phyloP scores from a whole-genome alignment of 106 monocot species.

The Posidonia australis region DNA sequence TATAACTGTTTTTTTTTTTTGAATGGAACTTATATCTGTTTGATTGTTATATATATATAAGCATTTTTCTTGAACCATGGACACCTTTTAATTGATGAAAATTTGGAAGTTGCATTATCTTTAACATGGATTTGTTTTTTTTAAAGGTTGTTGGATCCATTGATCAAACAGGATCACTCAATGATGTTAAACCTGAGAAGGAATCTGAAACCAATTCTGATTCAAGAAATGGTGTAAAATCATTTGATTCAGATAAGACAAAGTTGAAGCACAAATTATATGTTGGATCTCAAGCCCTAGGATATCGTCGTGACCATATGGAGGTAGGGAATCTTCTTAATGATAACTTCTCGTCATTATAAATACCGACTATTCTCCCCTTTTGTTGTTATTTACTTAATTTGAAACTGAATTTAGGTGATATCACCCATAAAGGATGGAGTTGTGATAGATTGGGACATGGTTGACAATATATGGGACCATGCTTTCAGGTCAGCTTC shows the following conservation, averaged over 20 bases:
- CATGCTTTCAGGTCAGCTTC: conserved; percentile 86
- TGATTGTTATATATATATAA: neutral
- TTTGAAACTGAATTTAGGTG: conserved; percentile 45
- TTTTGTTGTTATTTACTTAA: neutral
- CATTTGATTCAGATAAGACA: conserved; percentile 14
- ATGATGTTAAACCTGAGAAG: conserved; percentile 61
- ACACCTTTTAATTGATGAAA: neutral
- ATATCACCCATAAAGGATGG: conserved; percentile 91
- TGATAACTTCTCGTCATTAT: neutral
- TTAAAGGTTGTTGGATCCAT: conserved; percentile 70
- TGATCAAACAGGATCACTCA: conserved; percentile 41
- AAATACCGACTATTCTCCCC: conserved; percentile 1
- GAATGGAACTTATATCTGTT: neutral
- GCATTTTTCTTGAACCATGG: neutral
- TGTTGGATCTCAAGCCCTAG: conserved; percentile 25
- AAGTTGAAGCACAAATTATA: conserved; percentile 19
- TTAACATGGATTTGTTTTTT: neutral
- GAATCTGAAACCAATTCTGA: conserved; percentile 44
- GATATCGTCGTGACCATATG: conserved; percentile 30
- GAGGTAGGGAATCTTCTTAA: conserved; percentile 7
- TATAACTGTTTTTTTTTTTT: no score
- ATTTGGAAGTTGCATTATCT: neutral
- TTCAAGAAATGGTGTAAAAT: conserved; percentile 17
- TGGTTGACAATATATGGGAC: conserved; percentile 91
- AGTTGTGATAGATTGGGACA: conserved; percentile 85